Conservation (phyloP, 768 basidiomycete species). For the Kwoniella newhampshirensis region DNA sequence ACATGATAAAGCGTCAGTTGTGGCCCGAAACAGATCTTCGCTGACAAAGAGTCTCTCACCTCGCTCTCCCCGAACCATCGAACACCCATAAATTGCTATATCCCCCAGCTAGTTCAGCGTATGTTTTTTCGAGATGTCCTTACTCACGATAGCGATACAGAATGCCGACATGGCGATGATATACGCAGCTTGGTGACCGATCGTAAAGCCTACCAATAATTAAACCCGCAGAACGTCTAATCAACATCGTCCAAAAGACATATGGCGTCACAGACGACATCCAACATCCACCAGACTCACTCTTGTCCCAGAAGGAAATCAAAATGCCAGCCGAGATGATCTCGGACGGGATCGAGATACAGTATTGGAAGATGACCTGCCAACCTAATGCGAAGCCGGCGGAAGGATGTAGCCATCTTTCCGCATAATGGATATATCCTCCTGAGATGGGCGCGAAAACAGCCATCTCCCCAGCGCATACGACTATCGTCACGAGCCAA, state of each 20-base stretch:
- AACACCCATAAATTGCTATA: constrained; percentile 32
- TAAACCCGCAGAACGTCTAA: no score
- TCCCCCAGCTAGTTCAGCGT: constrained; percentile 41
- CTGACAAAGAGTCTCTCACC: constrained; percentile 4
- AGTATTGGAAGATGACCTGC: constrained; percentile 55
- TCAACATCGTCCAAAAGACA: no score
- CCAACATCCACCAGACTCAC: constrained; percentile 5
- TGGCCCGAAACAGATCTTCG: no score
- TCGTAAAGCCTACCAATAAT: constrained; percentile 12
- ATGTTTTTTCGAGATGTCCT: constrained; percentile 46
- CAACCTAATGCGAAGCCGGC: constrained; percentile 48
- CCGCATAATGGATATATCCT: constrained; percentile 62
- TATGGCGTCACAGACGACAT: not conserved
- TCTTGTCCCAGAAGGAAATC: constrained; percentile 33
- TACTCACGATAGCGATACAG: constrained; percentile 35
- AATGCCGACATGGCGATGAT: constrained; percentile 22
- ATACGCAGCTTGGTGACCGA: constrained; percentile 29
- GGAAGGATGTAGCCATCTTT: constrained; percentile 50
- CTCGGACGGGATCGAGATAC: constrained; percentile 49
- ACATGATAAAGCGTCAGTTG: no score
- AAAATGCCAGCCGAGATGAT: constrained; percentile 31
- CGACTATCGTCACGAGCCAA: constrained; percentile 52
- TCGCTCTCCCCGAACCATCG: constrained; percentile 36
- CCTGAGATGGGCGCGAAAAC: constrained; percentile 75
- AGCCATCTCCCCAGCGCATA: constrained; percentile 76